phyloP scores from a whole-genome alignment of 768 basidiomycete species.

The Baorangia bicolor region DNA sequence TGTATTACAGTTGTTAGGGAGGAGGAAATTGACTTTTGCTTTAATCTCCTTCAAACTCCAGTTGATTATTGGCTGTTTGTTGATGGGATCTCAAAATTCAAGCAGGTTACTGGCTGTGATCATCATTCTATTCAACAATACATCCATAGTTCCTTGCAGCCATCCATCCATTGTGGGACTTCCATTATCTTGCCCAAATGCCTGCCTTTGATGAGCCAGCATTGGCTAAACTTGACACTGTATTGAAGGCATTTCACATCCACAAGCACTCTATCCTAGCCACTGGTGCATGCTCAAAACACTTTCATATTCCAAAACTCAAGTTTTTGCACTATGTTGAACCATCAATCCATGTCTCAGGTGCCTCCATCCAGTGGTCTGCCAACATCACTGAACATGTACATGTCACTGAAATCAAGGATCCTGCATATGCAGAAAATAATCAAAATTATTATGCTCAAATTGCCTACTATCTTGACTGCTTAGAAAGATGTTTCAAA shows the following conservation, averaged over 20 bases:
- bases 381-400: background rate
- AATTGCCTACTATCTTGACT: background rate
- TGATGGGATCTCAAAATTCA: conserved; percentile 36
- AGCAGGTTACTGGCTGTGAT: too few species aligned
- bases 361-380: background rate
- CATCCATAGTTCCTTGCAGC: background rate
- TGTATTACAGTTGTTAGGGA: background rate
- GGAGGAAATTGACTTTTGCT: conserved; percentile 36
- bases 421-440: too few species aligned
- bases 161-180: conserved; percentile 38
- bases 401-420: background rate
- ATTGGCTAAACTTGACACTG: conserved; percentile 25
- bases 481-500: too few species aligned
- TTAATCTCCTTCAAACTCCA: conserved; percentile 36
- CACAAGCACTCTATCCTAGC: conserved; percentile 36
- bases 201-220: conserved; percentile 31
- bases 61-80: conserved; percentile 37
- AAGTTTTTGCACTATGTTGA: background rate
- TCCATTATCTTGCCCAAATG: conserved; percentile 39
- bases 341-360: background rate
- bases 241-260: conserved; percentile 35
- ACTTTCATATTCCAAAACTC: background rate
- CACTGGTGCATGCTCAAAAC: conserved; percentile 13
- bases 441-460: background rate
- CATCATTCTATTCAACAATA: conserved; percentile 17